Evolutionary conservation across 352 stramenopile genomes (phyloP), one percentile per base, ranked within the genome.

Genomic region (Globisporangium radiosum): DNA sequence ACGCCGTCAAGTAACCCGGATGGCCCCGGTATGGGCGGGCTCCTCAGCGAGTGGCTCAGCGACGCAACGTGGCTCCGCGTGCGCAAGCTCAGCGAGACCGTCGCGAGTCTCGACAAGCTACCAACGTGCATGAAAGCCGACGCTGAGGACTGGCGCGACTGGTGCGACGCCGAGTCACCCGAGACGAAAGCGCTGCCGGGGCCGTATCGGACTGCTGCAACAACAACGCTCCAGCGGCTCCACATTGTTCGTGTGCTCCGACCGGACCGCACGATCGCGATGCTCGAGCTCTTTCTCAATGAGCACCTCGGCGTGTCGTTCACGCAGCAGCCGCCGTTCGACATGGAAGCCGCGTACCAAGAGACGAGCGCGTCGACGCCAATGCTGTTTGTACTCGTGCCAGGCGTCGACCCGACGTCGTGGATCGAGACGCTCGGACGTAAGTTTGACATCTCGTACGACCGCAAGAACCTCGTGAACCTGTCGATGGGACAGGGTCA

Each of bases 71-170:
- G 94, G 94, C 78, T 94, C 15, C 86, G 88, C 1, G 59, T 98
- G 4, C 94, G 97, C 39, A 94, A 87, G 57, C 73, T 98, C 5
- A 92, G 98, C 64, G 81, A 89, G 48, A 73, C 59, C 33, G 78
- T 97, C 48, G 67, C 85, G 17, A 76, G 73, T 37, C 94, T 98
- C 52, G 76, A 96, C 57, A 96, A 94, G 53, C 77, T 99, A 36
- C 92, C 91, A 4, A 94, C 97, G 47, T 86, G 81, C 42, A 98
- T 99, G 87, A 94, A 97, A 44, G 88, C 79, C 3, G 96, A 99
- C 59, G 87, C 84, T 9, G 96, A 99, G 53, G 96, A 98, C 54
- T 99, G 96, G 96, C 78, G 80, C 51, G 76, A 90, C 56, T 99
- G 93, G 92, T 98, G 92, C 66, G 89, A 98, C 43, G 65, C 84